phyloP scores from a whole-genome alignment of 2,329 filamentous ascomycete genomes.

The Orbilia ellipsospora region DNA sequence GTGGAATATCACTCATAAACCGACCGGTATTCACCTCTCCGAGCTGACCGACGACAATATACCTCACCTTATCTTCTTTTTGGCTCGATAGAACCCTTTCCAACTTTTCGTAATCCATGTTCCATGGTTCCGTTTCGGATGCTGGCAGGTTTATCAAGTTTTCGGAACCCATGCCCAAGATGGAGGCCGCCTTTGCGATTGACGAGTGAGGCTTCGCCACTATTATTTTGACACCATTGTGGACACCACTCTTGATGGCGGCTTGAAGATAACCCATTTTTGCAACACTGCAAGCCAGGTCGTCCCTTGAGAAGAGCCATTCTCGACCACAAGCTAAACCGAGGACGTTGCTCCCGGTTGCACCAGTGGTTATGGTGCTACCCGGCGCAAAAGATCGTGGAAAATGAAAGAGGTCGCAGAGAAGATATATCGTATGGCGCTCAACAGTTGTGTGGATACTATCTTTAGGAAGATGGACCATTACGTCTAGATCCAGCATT shows the following conservation, averaged over 20 bases:
- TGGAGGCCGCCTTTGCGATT: slow-evolving; percentile 81
- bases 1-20: slow-evolving; percentile 70
- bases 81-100: slow-evolving; percentile 68
- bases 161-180: slow-evolving; percentile 79
- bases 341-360: slow-evolving; percentile 74
- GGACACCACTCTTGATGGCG: slow-evolving; percentile 72
- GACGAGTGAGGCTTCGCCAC: slow-evolving; percentile 87
- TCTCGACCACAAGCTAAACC: slow-evolving; percentile 79
- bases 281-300: slow-evolving; percentile 67
- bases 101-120: slow-evolving; percentile 74
- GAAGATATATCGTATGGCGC: slow-evolving; percentile 74
- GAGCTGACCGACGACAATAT: slow-evolving; percentile 83
- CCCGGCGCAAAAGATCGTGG: slow-evolving; percentile 71
- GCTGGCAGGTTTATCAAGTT: slow-evolving; percentile 73
- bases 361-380: slow-evolving; percentile 71
- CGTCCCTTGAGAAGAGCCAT: slow-evolving; percentile 66
- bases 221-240: slow-evolving; percentile 75
- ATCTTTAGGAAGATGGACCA: slow-evolving; percentile 82
- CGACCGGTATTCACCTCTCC: slow-evolving; percentile 91
- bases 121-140: slow-evolving; percentile 71
- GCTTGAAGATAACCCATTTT: slow-evolving; percentile 77
- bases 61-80: slow-evolving; percentile 66
- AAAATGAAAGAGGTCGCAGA: slow-evolving; percentile 75
- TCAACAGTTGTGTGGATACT: slow-evolving; percentile 81
- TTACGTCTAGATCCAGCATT: slow-evolving; percentile 82